These are phyloP conservation scores for Chaetoscypha palmicola DNA, from an alignment of 2,329 filamentous ascomycete genomes.

Conservation along the genomic window DNA sequence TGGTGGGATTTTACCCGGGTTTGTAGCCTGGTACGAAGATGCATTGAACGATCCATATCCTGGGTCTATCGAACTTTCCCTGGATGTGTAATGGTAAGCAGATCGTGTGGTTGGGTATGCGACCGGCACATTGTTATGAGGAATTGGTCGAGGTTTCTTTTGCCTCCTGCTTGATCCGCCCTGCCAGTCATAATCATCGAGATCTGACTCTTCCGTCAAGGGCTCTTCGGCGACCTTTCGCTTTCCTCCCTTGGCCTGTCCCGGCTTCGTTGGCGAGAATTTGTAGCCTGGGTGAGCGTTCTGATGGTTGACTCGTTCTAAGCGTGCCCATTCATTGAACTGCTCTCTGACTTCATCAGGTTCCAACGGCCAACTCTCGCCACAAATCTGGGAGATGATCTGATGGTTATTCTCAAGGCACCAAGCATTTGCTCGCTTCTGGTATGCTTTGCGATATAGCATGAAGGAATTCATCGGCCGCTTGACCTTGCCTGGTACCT, in stretches of 20 bases:
- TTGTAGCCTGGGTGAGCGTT: conserved; percentile 87
- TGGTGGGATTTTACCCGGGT: conserved; percentile 43
- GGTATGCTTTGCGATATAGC: conserved; percentile 89
- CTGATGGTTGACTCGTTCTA: conserved; percentile 79
- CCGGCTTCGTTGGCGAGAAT: conserved; percentile 75
- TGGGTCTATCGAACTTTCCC: conserved; percentile 27
- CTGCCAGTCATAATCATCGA: conserved; percentile 41
- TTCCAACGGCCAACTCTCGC: conserved; percentile 79
- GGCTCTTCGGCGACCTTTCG: conserved; percentile 38
- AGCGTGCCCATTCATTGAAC: conserved; percentile 71
- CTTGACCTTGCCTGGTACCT: conserved; percentile 68
- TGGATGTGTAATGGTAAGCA: conserved; percentile 26
- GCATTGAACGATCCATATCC: conserved; percentile 31
- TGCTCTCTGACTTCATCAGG: conserved; percentile 62
- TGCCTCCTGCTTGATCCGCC: conserved; percentile 21
- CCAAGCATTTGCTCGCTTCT: conserved; percentile 76
- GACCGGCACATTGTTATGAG: conserved; percentile 16
- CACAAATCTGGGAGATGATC: conserved; percentile 80
- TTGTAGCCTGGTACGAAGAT: conserved; percentile 44
- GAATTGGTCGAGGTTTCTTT: conserved; percentile 18
- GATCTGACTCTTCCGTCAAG: conserved; percentile 37
- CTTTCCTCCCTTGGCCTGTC: conserved; percentile 37
- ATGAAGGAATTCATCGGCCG: conserved; percentile 98
- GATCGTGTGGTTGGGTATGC: conserved; percentile 26
- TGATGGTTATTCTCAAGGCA: conserved; percentile 89